A percentile compares a stretch with the other conserved stretches of the same genome.
phyloP scores from a whole-genome alignment of 768 basidiomycete genomes.

The Rubroboletus pulcherrimus region DNA sequence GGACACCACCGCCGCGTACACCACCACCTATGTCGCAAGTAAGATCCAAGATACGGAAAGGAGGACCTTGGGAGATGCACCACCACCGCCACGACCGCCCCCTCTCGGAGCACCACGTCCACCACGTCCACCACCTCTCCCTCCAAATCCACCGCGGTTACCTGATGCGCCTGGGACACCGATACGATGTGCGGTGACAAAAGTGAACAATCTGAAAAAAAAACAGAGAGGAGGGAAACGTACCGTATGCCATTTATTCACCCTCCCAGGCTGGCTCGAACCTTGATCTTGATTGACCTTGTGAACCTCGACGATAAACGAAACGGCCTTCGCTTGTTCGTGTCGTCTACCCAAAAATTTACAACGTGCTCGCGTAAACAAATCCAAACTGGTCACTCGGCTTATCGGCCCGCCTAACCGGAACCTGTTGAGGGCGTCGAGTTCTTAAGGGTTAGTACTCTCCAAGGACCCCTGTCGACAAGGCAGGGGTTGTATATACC shows the following conservation, averaged over 20 bases:
- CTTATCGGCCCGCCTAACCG: background rate
- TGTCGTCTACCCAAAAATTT: conserved; percentile 11
- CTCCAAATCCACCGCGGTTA: conserved; percentile 68
- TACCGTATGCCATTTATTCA: conserved; percentile 36
- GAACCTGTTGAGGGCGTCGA: background rate
- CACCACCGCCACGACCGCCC: conserved; percentile 41
- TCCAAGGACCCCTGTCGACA: too few relatives aligned
- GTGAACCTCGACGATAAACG: background rate
- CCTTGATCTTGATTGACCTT: conserved; percentile 16
- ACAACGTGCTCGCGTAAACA: conserved; percentile 6
- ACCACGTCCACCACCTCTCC: conserved; percentile 38
- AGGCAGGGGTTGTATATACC: too few relatives aligned
- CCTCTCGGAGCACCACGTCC: conserved; percentile 38
- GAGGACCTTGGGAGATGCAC: conserved; percentile 14
- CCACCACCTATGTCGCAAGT: conserved; percentile 7
- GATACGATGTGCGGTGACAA: background rate
- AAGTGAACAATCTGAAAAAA: background rate
- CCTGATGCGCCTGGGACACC: conserved; percentile 54
- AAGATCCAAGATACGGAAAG: background rate
- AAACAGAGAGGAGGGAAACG: background rate
- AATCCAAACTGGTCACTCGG: conserved; percentile 4
- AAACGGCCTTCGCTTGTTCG: background rate
- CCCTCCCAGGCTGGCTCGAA: conserved; percentile 12
- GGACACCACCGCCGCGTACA: conserved; percentile 27
- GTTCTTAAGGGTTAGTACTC: too few relatives aligned